Conservation (phyloP, 257 asterid species). For the Solanum acaule region DNA sequence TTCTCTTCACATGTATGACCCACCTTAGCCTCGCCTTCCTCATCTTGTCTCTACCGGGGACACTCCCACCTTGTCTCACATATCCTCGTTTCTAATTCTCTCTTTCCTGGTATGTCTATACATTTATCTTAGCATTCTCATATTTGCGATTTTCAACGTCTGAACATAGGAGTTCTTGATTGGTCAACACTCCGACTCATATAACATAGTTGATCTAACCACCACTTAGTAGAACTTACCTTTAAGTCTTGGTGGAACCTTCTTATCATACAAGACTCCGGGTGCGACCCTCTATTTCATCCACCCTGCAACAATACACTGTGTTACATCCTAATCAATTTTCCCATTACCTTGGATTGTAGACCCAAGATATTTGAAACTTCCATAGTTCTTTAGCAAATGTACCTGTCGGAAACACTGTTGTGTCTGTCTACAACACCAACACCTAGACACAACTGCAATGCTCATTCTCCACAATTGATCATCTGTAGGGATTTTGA, state of each 20-base stretch:
- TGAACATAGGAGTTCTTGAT: not conserved
- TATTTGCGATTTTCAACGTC: no score
- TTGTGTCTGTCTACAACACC: no score
- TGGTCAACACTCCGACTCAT: not conserved
- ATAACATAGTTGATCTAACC: not conserved
- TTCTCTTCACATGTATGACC: not conserved
- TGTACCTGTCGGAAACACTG: no score
- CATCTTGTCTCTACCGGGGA: not conserved
- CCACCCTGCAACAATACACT: not conserved
- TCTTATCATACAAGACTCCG: not conserved
- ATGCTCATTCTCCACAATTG: no score
- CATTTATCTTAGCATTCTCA: not conserved
- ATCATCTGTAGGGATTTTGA: no score
- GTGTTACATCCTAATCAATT: not conserved
- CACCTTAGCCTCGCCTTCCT: not conserved
- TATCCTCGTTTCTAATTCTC: not conserved
- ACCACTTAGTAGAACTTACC: not conserved
- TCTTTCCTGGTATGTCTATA: not conserved
- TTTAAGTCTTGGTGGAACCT: not conserved
- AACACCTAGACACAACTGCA: no score
- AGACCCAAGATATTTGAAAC: not conserved
- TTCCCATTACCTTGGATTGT: not conserved
- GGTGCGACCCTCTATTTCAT: not conserved
- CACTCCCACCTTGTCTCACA: not conserved
- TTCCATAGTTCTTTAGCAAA: not conserved